These are phyloP conservation scores for Suillus cothurnatus DNA, from an alignment of 768 basidiomycete species.

Conservation along the genomic window DNA sequence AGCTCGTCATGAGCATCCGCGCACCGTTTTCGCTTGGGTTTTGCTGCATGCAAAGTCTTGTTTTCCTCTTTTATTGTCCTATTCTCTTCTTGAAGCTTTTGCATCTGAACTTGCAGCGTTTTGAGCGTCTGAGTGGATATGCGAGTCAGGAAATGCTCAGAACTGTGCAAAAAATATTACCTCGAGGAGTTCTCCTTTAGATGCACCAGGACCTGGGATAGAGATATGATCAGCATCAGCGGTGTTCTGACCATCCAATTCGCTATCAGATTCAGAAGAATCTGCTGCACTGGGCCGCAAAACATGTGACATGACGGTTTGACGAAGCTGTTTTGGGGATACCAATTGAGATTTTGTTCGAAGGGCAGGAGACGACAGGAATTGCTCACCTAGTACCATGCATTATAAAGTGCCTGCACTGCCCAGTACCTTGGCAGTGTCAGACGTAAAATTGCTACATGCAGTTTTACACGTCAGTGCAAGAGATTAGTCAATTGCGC, in stretches of 20 bases:
- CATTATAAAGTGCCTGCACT: no score
- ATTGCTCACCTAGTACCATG: not conserved
- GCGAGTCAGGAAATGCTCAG: no score
- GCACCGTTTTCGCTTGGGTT: not conserved
- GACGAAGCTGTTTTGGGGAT: not conserved
- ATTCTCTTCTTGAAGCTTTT: no score
- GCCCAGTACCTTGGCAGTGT: no score
- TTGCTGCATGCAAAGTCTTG: not conserved
- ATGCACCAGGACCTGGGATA: not conserved
- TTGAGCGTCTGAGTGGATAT: no score
- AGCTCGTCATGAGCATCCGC: not conserved
- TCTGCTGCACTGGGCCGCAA: not conserved
- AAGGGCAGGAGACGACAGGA: not conserved
- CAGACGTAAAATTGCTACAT: not conserved
- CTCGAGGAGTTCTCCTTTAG: not conserved
- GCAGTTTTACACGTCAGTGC: not conserved
- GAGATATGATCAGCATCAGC: not conserved
- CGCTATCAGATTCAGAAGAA: not conserved
- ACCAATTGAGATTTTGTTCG: not conserved
- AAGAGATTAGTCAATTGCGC: not conserved
- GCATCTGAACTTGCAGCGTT: no score
- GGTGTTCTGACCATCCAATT: not conserved
- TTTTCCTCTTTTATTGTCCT: no score
- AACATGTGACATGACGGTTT: not conserved
- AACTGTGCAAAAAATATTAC: not conserved